These are phyloP conservation scores for Curvularia lunata DNA, from an alignment of 2,329 filamentous ascomycete species.

Conservation along the genomic window DNA sequence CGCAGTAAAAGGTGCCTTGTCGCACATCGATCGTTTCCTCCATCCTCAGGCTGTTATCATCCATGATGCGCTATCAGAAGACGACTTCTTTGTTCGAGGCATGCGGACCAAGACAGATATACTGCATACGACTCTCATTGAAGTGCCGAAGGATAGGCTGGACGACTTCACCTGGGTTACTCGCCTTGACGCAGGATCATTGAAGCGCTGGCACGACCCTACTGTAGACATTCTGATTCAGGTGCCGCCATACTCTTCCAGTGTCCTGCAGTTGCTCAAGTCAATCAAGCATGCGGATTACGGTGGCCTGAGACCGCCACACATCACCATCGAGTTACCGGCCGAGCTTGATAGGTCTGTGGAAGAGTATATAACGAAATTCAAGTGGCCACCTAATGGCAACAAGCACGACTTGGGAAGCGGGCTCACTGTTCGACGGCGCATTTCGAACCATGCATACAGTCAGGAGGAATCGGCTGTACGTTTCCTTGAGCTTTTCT, in stretches of 20 bases:
- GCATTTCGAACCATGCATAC: constrained; percentile 67
- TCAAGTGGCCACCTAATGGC: constrained; percentile 68
- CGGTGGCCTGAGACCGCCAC: constrained; percentile 69
- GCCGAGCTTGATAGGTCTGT: constrained; percentile 70
- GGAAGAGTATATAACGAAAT: constrained; percentile 65
- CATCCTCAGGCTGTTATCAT: constrained; percentile 78
- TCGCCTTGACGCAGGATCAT: constrained; percentile 73
- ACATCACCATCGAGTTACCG: constrained; percentile 85
- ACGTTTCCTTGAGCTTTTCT: constrained; percentile 85
- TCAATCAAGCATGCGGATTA: constrained; percentile 81
- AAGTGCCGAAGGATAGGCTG: constrained; percentile 69
- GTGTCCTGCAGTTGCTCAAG: constrained; percentile 77
- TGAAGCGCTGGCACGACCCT: constrained; percentile 78
- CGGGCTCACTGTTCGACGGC: constrained; percentile 73
- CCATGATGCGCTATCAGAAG: constrained; percentile 71
- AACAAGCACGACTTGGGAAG: constrained; percentile 45
- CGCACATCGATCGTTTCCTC: constrained; percentile 74
- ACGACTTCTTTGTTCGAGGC: constrained; percentile 69
- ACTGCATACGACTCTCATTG: constrained; percentile 70
- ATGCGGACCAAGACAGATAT: constrained; percentile 62
- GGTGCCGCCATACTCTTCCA: constrained; percentile 71
- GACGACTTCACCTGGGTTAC: constrained; percentile 78
- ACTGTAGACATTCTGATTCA: constrained; percentile 85
- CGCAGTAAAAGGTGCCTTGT: constrained; percentile 68
- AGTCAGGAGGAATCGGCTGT: constrained; percentile 74